Conservation (phyloP, 2,329 filamentous ascomycete species). For the Balansia obtecta region DNA sequence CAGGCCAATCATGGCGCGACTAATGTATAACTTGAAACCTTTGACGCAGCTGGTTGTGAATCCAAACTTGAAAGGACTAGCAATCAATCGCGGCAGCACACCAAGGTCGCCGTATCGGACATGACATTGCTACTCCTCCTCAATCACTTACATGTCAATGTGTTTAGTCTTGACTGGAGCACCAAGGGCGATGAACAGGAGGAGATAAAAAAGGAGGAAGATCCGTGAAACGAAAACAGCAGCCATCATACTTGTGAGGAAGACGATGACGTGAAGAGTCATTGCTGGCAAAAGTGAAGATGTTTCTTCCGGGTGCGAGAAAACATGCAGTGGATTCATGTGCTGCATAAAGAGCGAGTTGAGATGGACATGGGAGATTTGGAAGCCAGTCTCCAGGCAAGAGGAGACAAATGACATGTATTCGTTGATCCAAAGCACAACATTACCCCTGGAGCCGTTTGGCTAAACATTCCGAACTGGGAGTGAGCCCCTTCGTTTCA, state of each 20-base stretch:
- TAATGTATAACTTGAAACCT: background rate
- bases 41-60: background rate
- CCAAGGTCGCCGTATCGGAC: too few species aligned
- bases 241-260: conserved; percentile 57
- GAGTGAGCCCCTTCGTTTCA: conserved; percentile 4
- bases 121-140: too few species aligned
- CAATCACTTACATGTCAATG: too few species aligned
- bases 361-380: too few species aligned
- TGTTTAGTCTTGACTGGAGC: too few species aligned
- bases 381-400: too few species aligned
- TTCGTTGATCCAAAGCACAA: background rate
- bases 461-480: conserved; percentile 10
- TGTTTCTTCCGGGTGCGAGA: background rate
- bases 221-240: background rate
- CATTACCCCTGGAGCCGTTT: background rate
- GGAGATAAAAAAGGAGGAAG: too few species aligned
- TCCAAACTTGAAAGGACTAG: background rate
- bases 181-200: too few species aligned
- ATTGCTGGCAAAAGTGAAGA: conserved; percentile 12
- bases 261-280: conserved; percentile 31
- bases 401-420: too few species aligned
- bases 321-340: too few species aligned
- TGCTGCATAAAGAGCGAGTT: too few species aligned
- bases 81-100: too few species aligned
- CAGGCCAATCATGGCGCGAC: background rate